These are phyloP conservation scores for Kodamaea derodonti DNA, from an alignment of 1,139 yeast genomes.

Conservation along the genomic window DNA sequence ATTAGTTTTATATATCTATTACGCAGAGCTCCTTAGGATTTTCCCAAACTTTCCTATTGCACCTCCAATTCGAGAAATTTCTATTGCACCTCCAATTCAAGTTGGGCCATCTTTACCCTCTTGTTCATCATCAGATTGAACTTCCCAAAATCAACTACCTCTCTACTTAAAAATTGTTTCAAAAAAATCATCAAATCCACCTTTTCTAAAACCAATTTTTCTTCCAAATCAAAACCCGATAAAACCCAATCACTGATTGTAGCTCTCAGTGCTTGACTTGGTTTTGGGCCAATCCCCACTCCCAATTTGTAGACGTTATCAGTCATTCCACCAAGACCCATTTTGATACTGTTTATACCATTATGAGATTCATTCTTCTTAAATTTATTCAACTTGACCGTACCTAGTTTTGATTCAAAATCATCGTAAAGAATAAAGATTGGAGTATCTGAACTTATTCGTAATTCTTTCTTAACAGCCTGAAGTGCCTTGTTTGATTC, in stretches of 20 bases:
- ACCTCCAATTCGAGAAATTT: no score
- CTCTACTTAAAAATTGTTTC: constrained; percentile 9
- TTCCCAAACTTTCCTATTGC: no score
- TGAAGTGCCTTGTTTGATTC: constrained; percentile 33
- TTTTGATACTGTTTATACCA: constrained; percentile 31
- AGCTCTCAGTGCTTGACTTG: constrained; percentile 28
- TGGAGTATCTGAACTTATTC: constrained; percentile 13
- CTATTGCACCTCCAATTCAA: no score
- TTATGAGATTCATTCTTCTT: constrained; percentile 41
- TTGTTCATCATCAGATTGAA: constrained; percentile 13
- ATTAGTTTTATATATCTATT: no score
- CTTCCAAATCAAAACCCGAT: constrained; percentile 20
- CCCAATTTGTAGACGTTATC: constrained; percentile 29
- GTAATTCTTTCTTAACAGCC: constrained; percentile 20
- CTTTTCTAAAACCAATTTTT: constrained; percentile 5
- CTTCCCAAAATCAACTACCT: constrained; percentile 10
- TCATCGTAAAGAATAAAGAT: constrained; percentile 37
- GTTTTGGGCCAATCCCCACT: constrained; percentile 46
- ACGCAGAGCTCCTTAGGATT: no score
- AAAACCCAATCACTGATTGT: constrained; percentile 42
- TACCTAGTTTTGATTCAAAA: constrained; percentile 32
- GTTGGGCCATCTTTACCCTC: no score
- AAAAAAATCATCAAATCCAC: constrained; percentile 6
- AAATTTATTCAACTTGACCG: constrained; percentile 24
- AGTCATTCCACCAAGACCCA: constrained; percentile 4